These are phyloP conservation scores for Malassezia nana DNA, from an alignment of 1,284 basidiomycete species.

Conservation along the genomic window DNA sequence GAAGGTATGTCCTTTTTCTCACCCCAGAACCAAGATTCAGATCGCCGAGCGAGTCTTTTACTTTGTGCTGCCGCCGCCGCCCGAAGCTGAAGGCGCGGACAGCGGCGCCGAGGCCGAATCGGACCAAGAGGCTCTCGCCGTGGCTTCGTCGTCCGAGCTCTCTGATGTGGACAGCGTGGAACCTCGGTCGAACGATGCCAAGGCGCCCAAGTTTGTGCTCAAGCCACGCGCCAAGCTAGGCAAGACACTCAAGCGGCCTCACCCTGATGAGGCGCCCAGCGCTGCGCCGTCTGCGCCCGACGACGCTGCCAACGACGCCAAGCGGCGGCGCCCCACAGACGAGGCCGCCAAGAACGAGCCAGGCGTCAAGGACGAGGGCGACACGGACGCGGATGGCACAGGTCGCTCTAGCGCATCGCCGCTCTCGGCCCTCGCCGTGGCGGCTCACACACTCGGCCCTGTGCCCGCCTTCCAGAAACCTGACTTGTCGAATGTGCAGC, in stretches of 20 bases:
- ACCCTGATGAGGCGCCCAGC: background rate
- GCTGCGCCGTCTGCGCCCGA: background rate
- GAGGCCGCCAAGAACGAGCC: conserved; percentile 51
- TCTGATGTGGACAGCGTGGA: conserved; percentile 21
- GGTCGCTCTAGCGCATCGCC: background rate
- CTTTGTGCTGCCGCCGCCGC: conserved; percentile 68
- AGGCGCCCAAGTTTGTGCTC: conserved; percentile 11
- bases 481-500: conserved; percentile 35
- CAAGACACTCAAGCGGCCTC: conserved; percentile 11
- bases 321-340: conserved; percentile 17
- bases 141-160: conserved; percentile 18
- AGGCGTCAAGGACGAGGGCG: conserved; percentile 24
- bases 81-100: conserved; percentile 19
- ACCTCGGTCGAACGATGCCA: conserved; percentile 1
- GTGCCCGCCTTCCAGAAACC: conserved; percentile 33
- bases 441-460: background rate
- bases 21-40: conserved; percentile 87
- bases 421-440: conserved; percentile 9
- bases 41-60: conserved; percentile 96
- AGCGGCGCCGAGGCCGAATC: conserved; percentile 9
- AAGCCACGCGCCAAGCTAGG: conserved; percentile 11
- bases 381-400: conserved; percentile 20
- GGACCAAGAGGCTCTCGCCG: conserved; percentile 25
- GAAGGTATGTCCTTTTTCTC: no score
- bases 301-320: conserved; percentile 1